Conservation (phyloP, 257 asterid genomes). For the Jacaranda copaia region DNA sequence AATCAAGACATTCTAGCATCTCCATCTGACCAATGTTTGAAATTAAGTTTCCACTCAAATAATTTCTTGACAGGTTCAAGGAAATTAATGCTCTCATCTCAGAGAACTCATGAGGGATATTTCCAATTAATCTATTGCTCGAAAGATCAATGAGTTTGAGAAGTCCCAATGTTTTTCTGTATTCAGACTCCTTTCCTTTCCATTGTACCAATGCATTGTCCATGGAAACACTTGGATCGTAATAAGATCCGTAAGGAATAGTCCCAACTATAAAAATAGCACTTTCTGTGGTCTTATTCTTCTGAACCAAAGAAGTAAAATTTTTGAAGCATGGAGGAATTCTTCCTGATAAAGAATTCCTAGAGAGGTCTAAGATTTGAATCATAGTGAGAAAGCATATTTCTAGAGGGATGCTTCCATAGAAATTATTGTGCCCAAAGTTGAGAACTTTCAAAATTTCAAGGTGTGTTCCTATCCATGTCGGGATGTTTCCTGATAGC, state of each 20-base stretch:
- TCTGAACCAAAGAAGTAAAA: constrained; percentile 17
- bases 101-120: constrained; percentile 29
- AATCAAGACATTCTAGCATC: constrained; percentile 37
- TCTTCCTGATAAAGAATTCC: constrained; percentile 31
- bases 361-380: constrained; percentile 43
- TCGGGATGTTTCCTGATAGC: constrained; percentile 27
- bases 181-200: constrained; percentile 32
- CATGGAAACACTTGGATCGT: background rate
- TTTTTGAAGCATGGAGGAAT: constrained; percentile 39
- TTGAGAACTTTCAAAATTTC: background rate
- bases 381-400: constrained; percentile 23
- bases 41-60: constrained; percentile 37
- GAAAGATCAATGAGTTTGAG: constrained; percentile 49
- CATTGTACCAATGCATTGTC: constrained; percentile 37
- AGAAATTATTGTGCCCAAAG: constrained; percentile 31
- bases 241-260: background rate
- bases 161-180: constrained; percentile 21
- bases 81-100: constrained; percentile 29
- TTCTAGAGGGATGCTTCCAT: constrained; percentile 34
- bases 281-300: background rate
- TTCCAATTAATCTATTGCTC: constrained; percentile 37
- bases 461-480: constrained; percentile 27
- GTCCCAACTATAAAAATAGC: background rate
- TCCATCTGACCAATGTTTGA: constrained; percentile 28
- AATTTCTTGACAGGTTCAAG: constrained; percentile 38